These are phyloP conservation scores for Botryotinia narcissicola DNA, from an alignment of 2,329 filamentous ascomycete species.

Conservation along the genomic window DNA sequence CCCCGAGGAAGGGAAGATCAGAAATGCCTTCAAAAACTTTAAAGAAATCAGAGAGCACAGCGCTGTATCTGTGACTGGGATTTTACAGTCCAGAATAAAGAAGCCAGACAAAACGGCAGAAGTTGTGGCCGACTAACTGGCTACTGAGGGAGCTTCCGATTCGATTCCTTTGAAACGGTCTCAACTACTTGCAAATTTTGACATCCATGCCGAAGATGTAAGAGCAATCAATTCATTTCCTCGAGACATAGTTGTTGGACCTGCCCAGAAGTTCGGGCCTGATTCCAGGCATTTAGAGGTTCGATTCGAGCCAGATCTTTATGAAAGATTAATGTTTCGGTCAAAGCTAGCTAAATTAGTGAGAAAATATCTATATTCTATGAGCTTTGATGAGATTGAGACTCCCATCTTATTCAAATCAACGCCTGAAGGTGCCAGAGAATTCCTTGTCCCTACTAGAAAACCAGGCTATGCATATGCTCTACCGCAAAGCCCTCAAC, in stretches of 20 bases:
- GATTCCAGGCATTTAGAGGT: conserved; percentile 81
- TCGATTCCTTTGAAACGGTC: not conserved
- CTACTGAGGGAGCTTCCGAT: not conserved
- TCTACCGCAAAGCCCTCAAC: conserved; percentile 91
- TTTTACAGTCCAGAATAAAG: conserved; percentile 13
- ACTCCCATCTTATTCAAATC: conserved; percentile 96
- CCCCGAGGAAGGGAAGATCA: conserved; percentile 2
- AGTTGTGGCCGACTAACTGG: not conserved
- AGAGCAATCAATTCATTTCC: conserved; percentile 71
- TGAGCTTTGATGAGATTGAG: conserved; percentile 61
- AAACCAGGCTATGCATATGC: conserved; percentile 77
- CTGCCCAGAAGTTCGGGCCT: conserved; percentile 67
- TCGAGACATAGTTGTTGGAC: conserved; percentile 71
- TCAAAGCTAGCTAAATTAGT: conserved; percentile 54
- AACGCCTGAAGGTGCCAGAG: conserved; percentile 89
- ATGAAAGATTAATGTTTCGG: conserved; percentile 68
- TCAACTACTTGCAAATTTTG: conserved; percentile 40
- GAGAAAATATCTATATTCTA: conserved; percentile 40
- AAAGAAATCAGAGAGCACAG: conserved; percentile 21
- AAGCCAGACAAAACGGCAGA: conserved; percentile 11
- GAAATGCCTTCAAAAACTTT: conserved; percentile 21
- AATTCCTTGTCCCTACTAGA: conserved; percentile 90
- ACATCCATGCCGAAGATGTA: conserved; percentile 62
- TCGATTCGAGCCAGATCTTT: conserved; percentile 67
- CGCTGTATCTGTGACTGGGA: conserved; percentile 15